phyloP scores from a whole-genome alignment of 176 grass and related monocot genomes.

The Oryza rufipogon region DNA sequence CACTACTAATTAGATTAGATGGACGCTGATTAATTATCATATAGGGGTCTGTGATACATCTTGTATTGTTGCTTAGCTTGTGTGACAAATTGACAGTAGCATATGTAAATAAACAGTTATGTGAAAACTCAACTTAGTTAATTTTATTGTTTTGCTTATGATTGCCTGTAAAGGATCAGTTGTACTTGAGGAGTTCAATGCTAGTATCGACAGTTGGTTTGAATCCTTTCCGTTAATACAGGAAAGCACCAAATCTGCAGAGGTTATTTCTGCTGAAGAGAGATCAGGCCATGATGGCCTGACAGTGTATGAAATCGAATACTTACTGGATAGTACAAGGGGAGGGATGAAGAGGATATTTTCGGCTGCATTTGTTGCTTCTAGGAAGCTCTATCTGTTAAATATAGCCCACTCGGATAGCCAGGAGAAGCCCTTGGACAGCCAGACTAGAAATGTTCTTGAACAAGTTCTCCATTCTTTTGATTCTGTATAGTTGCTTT shows the following conservation, averaged over 20 bases:
- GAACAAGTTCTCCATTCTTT: constrained; percentile 94
- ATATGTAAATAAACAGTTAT: background rate
- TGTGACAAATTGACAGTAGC: background rate
- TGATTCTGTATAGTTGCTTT: constrained; percentile 61
- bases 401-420: constrained; percentile 77
- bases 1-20: too few relatives aligned
- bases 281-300: constrained; percentile 61
- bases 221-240: constrained; percentile 41
- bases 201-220: constrained; percentile 2
- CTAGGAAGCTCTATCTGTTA: constrained; percentile 83
- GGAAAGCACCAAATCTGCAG: constrained; percentile 79
- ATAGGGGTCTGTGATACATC: background rate
- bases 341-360: constrained; percentile 92
- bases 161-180: background rate
- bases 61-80: background rate
- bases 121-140: constrained; percentile 8
- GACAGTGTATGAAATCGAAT: constrained; percentile 86
- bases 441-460: constrained; percentile 63
- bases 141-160: background rate
- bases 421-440: constrained; percentile 66
- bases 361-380: constrained; percentile 76
- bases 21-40: too few relatives aligned
- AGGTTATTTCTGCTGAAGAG: constrained; percentile 67
- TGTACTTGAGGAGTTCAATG: background rate
- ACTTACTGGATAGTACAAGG: constrained; percentile 76